These are phyloP conservation scores for Fusarium citri DNA, from an alignment of 2,329 filamentous ascomycete species.

Conservation along the genomic window DNA sequence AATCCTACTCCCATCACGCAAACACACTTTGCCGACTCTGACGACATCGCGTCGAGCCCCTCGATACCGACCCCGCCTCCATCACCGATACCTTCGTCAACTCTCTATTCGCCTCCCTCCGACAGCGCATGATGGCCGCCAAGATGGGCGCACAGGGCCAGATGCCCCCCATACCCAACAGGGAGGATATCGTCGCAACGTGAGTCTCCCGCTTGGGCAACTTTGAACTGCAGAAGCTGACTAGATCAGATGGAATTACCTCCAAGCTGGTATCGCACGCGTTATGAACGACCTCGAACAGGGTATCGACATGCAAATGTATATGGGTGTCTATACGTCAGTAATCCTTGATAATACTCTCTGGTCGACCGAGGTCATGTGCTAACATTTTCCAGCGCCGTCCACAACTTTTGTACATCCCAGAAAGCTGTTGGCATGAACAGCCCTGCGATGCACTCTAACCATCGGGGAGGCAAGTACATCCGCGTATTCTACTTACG, in stretches of 20 bases:
- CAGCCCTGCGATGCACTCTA: conserved; percentile 54
- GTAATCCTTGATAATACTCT: conserved; percentile 17
- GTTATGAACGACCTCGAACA: conserved; percentile 94
- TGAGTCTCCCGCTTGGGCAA: conserved; percentile 45
- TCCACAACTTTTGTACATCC: conserved; percentile 99
- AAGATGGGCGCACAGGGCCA: conserved; percentile 52
- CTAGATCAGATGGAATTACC: conserved; percentile 80
- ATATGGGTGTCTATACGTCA: conserved; percentile 97
- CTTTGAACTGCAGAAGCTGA: conserved; percentile 36
- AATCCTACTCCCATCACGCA: neutral
- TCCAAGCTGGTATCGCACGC: conserved; percentile 87
- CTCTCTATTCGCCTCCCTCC: conserved; percentile 28
- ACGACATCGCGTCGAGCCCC: conserved; percentile 43
- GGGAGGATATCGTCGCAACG: conserved; percentile 69
- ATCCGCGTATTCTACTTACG: neutral
- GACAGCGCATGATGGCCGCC: conserved; percentile 49
- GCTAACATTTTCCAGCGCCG: conserved; percentile 70
- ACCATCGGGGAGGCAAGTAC: conserved; percentile 70
- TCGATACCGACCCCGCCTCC: conserved; percentile 45
- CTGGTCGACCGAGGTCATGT: neutral
- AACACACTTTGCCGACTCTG: conserved; percentile 19
- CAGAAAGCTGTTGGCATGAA: conserved; percentile 85
- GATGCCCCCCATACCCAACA: conserved; percentile 70
- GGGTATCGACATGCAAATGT: conserved; percentile 94
- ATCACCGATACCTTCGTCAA: conserved; percentile 35